Base-by-base conservation (phyloP, 805 yeast species). In the Clavispora santaluciae region DNA sequence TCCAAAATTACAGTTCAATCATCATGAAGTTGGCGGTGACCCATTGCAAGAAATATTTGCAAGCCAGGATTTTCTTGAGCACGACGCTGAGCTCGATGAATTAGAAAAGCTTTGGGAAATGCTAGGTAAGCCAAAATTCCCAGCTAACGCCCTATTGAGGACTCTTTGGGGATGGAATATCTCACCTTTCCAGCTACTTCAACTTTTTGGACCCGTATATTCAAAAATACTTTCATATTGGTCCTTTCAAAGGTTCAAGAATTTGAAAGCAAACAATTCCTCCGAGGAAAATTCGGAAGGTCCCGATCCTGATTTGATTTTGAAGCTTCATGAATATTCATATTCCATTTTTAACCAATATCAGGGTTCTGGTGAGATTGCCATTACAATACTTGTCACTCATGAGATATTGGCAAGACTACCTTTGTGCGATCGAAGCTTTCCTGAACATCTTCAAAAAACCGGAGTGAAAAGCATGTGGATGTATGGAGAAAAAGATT, bases 361-460 rank as follows among this genome's bases (percentile, higher is more conserved):
- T 48, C 72, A 64, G 47, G 68, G 70, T 1, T 63, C 70, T 1
- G 73, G 73, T 1, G 73, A 68, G 42, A 54, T 68, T 43, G 73
- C 73, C 25, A 68, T 68, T 22, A 64, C 72, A 12, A 66, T 63
- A 40, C 53, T 68, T 13, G 61, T 68, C 26, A 66, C 58, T 44
- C 70, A 63, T 45, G 71, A 67, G 42, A 65, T 68, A 18, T 52
- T 68, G 23, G 64, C 73, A 1, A 46, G 53, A 17, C 46, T 68
- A 15, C 73, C 73, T 2, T 49, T 68, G n/a, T 55, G 70, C 40
- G 72, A 67, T 41, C 56, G 72, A 8, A 68, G 69, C 2, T 56
- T 66, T 22, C 57, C 57, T 6, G 64, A 64, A 35, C 59, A 51
- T 38, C 45, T 67, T 13, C 39, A 43, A 7, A 46, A 56, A 5